phyloP scores from a whole-genome alignment of 2,329 filamentous ascomycete species.

The Talaromyces sp. region DNA sequence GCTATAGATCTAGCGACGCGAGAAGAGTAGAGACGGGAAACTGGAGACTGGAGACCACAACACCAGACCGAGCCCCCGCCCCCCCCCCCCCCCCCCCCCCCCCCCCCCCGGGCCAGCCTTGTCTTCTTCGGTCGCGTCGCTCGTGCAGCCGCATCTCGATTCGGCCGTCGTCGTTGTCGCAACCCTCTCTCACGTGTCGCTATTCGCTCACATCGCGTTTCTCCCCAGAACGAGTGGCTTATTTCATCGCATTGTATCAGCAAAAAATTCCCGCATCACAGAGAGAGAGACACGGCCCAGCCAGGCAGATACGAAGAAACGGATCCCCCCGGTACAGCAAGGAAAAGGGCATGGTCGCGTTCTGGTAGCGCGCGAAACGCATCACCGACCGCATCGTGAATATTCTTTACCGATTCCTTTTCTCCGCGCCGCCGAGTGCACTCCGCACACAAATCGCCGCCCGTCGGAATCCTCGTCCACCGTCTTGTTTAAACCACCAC shows the following conservation, averaged over 20 bases:
- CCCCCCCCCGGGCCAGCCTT: not conserved
- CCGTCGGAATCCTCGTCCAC: not conserved
- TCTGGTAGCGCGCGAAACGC: not conserved
- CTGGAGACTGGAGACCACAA: too few relatives aligned
- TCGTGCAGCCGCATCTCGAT: not conserved
- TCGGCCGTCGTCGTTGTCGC: not conserved
- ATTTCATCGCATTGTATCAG: not conserved
- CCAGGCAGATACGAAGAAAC: not conserved
- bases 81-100: too few relatives aligned
- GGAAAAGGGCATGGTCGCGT: not conserved
- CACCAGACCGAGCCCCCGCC: too few relatives aligned
- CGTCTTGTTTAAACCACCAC: not conserved
- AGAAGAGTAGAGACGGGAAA: too few relatives aligned
- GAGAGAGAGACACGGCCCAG: not conserved
- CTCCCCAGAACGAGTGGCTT: not conserved
- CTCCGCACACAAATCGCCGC: not conserved
- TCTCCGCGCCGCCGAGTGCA: not conserved
- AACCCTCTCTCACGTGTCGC: conserved; percentile 3
- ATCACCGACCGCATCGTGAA: not conserved
- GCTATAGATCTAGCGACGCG: too few relatives aligned
- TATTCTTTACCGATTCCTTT: not conserved
- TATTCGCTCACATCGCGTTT: not conserved
- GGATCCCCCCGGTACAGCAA: not conserved
- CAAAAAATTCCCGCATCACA: not conserved
- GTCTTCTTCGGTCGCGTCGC: not conserved